These are phyloP conservation scores for Magnusiomyces fungicola DNA, from an alignment of 1,139 yeast genomes.

Conservation along the genomic window DNA sequence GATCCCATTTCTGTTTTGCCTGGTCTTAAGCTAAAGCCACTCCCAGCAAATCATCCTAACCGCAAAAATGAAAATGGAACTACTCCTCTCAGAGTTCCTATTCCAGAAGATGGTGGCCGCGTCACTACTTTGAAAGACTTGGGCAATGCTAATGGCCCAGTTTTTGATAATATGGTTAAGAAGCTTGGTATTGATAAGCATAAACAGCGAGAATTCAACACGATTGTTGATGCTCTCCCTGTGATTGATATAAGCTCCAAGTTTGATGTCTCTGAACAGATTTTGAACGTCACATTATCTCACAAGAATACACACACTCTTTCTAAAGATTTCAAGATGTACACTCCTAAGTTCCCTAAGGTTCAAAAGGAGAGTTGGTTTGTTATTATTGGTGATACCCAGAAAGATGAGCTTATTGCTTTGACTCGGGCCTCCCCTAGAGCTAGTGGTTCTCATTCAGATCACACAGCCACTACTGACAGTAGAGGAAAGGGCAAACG, in stretches of 20 bases:
- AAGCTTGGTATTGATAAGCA: slow-evolving; percentile 33
- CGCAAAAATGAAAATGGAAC: slow-evolving; percentile 25
- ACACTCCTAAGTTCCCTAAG: slow-evolving; percentile 80
- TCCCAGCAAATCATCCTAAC: slow-evolving; percentile 22
- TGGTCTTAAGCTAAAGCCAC: slow-evolving; percentile 43
- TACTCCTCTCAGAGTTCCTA: slow-evolving; percentile 12
- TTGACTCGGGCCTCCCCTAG: slow-evolving; percentile 23
- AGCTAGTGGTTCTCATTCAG: slow-evolving; percentile 11
- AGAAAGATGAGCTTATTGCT: slow-evolving; percentile 20
- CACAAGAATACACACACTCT: slow-evolving; percentile 46
- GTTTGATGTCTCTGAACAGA: slow-evolving; percentile 25
- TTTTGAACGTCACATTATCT: slow-evolving; percentile 40
- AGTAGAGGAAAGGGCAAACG: background rate
- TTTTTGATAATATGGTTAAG: slow-evolving; percentile 29
- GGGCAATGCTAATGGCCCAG: slow-evolving; percentile 15
- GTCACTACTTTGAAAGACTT: slow-evolving; percentile 16
- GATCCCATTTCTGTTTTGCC: slow-evolving; percentile 65
- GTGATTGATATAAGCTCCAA: slow-evolving; percentile 34
- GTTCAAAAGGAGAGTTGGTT: slow-evolving; percentile 95
- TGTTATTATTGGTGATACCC: slow-evolving; percentile 48
- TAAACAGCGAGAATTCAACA: slow-evolving; percentile 31
- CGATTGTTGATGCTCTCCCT: slow-evolving; percentile 44
- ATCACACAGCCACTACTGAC: background rate
- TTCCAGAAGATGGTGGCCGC: slow-evolving; percentile 7
- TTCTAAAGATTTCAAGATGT: slow-evolving; percentile 55